Conservation (phyloP, 129 eudicot species). For the Escallonia herrerae region DNA sequence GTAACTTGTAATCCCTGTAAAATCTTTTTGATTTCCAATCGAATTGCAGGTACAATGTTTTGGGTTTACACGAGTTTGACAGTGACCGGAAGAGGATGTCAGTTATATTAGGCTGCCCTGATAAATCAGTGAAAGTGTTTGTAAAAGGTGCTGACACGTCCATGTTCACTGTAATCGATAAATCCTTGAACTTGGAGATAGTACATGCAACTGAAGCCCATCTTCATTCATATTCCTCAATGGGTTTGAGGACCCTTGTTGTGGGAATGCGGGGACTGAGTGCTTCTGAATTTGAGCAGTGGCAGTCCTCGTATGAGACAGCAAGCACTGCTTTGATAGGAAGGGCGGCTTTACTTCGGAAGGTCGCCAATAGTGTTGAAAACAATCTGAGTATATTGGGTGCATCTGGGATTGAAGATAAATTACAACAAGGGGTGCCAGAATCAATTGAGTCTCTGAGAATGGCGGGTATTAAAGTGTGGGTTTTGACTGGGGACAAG, state of each 20-base stretch:
- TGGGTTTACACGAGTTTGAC: constrained; percentile 97
- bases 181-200: constrained; percentile 35
- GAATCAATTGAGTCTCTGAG: constrained; percentile 92
- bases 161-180: constrained; percentile 66
- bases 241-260: constrained; percentile 90
- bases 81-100: constrained; percentile 99
- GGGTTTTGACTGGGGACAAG: constrained; percentile 99
- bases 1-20: constrained; percentile 1
- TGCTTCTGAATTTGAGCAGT: constrained; percentile 64
- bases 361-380: constrained; percentile 66
- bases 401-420: constrained; percentile 93
- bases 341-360: constrained; percentile 78
- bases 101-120: constrained; percentile 88
- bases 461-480: constrained; percentile 75
- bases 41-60: constrained; percentile 67
- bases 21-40: too few relatives aligned
- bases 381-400: constrained; percentile 58
- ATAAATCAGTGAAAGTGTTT: constrained; percentile 63
- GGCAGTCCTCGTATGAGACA: constrained; percentile 87
- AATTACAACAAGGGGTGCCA: constrained; percentile 87
- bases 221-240: constrained; percentile 68
- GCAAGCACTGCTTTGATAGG: constrained; percentile 88
- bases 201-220: constrained; percentile 56
- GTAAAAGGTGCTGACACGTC: constrained; percentile 98
- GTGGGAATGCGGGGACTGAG: constrained; percentile 71